phyloP scores from a whole-genome alignment of 2,329 filamentous ascomycete species.

The Trichophyton equinum region DNA sequence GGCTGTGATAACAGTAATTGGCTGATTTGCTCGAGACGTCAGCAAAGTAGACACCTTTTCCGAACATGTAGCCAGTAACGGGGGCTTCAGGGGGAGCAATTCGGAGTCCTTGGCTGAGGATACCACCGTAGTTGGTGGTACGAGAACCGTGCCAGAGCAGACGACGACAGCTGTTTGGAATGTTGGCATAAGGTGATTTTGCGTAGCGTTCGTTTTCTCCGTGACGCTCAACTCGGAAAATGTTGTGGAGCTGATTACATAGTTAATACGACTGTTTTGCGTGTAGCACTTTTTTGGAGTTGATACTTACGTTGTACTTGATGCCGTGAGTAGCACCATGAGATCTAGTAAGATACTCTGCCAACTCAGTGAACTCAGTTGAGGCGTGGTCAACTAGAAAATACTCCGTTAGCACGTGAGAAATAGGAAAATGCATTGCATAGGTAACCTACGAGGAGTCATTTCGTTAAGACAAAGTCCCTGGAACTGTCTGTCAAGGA shows the following conservation, averaged over 20 bases:
- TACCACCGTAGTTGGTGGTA: constrained; percentile 73
- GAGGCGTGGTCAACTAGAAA: constrained; percentile 40
- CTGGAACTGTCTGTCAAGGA: constrained; percentile 59
- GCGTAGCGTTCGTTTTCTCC: constrained; percentile 61
- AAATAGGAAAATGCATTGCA: neutral
- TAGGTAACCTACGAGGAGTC: constrained; percentile 41
- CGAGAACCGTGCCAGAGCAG: constrained; percentile 83
- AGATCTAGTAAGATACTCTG: constrained; percentile 54
- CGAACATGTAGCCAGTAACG: constrained; percentile 73
- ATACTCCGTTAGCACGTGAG: neutral
- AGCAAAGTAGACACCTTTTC: constrained; percentile 77
- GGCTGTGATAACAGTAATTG: constrained; percentile 54
- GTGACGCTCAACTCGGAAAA: constrained; percentile 69
- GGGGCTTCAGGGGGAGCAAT: constrained; percentile 72
- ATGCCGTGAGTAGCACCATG: constrained; percentile 54
- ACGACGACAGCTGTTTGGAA: constrained; percentile 51
- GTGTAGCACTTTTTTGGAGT: neutral
- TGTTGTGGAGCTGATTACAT: constrained; percentile 44
- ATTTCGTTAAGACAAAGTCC: constrained; percentile 64
- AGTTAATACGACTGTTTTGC: constrained; percentile 8
- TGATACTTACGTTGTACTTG: constrained; percentile 22
- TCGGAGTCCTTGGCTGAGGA: constrained; percentile 75
- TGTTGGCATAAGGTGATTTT: constrained; percentile 40
- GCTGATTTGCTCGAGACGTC: constrained; percentile 77
- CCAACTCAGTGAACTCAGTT: constrained; percentile 53